Evolutionary conservation across 176 grass and related monocot species (phyloP).

Genomic region (Areca catechu): DNA sequence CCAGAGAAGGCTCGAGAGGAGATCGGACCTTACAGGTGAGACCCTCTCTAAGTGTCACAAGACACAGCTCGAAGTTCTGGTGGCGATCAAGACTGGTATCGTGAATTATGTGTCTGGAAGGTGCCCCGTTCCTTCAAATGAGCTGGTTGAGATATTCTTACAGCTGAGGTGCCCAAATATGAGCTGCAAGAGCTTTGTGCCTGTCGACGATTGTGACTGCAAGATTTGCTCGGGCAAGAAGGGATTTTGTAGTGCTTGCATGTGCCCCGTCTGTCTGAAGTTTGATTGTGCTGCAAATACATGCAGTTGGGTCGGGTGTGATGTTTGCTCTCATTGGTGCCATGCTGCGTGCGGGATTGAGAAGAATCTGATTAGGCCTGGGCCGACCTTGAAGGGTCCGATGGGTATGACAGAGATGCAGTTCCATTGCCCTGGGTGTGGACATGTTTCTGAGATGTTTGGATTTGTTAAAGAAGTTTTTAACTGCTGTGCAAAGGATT

Average conservation of each 20-base stretch:
- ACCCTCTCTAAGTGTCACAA: constrained; percentile 45
- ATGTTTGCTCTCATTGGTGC: constrained; percentile 91
- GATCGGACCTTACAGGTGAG: constrained; percentile 62
- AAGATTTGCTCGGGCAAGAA: constrained; percentile 83
- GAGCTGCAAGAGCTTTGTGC: constrained; percentile 62
- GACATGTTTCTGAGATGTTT: constrained; percentile 92
- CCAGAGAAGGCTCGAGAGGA: constrained; percentile 59
- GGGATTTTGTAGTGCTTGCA: constrained; percentile 82
- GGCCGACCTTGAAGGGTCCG: constrained; percentile 52
- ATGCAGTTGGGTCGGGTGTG: constrained; percentile 94
- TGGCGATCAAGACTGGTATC: constrained; percentile 64
- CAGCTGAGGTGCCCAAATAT: constrained; percentile 67
- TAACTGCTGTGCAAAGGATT: constrained; percentile 65
- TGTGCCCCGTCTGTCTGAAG: constrained; percentile 83
- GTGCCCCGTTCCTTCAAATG: constrained; percentile 37
- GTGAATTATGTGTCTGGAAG: constrained; percentile 56
- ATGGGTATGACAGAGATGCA: constrained; percentile 93
- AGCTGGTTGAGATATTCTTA: constrained; percentile 86
- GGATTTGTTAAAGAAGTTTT: constrained; percentile 99
- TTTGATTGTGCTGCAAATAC: constrained; percentile 91
- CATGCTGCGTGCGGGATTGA: constrained; percentile 80
- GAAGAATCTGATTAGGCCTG: constrained; percentile 78
- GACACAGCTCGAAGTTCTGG: constrained; percentile 81
- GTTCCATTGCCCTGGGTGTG: constrained; percentile 91
- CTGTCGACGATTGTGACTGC: constrained; percentile 88